Base-by-base conservation (phyloP, 371 early-diverging fungal genomes). In the Lichtheimia corymbifera region DNA sequence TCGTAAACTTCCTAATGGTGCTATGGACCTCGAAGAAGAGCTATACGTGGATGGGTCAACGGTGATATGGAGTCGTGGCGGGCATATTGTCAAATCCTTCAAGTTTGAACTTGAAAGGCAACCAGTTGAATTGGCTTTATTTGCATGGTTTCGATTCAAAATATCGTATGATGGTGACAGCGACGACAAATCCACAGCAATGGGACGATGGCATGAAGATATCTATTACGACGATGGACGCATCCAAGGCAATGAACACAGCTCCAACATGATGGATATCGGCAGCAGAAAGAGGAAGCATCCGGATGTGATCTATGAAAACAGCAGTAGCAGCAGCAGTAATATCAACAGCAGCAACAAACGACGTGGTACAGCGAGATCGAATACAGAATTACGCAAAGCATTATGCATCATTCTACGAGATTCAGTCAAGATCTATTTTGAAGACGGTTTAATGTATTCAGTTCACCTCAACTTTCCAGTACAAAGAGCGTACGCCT, bases 101-200 rank as follows among this genome's bases (percentile, higher is more conserved):
- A 60, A 62, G 41, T 63, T 59, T 18, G 50, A 59, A 28, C 18
- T 27, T 17, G 44, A 59, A 50, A 40, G 55, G 17, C 61, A 60
- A 30, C 61, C 56, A 17, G 59, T 67, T 18, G 53, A 62, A 25
- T 25, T 59, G 15, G 67, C 67, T 17, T 40, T 58, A 11, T 67
- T 67, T 59, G 67, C 60, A 12, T 67, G 67, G 67, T 67, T 67
- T 55, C 67, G 61, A 14, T 62, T 59, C n/a, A 35, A 56, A 49
- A 28, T 47, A 14, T 20, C 5, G 7, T 11, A 24, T n/a, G 24
- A 18, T 17, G 35, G 35, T 9, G 35, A 35, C 4, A 4, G 27
- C 1, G 56, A 55, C 15, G 50, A 50, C 20, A 14, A 2, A 2
- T 15, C 35, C 2, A 11, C 54, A 14, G 15, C 61, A 17, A 25